Evolutionary conservation across 495 filamentous ascomycete genomes (phyloP).

Genomic region (Penicillium manginii): DNA sequence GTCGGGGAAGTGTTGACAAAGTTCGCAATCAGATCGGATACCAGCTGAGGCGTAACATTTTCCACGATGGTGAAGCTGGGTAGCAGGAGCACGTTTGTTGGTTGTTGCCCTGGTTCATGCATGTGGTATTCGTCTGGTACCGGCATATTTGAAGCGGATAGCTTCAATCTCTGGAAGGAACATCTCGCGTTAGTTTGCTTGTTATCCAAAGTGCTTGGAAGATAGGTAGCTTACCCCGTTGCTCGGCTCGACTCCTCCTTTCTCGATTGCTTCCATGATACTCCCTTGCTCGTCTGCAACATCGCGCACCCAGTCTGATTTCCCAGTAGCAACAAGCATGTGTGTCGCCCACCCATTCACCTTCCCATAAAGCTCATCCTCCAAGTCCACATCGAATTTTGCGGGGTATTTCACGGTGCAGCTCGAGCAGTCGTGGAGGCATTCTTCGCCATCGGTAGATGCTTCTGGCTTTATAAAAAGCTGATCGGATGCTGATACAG

Average conservation of each 20-base stretch:
- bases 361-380: slow-evolving; percentile 80
- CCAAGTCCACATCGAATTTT: slow-evolving; percentile 73
- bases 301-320: slow-evolving; percentile 91
- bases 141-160: slow-evolving; percentile 93
- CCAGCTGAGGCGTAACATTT: slow-evolving; percentile 77
- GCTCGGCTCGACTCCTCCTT: slow-evolving; percentile 59
- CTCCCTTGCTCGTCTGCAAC: slow-evolving; percentile 90
- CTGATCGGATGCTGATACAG: slow-evolving; percentile 36
- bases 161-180: slow-evolving; percentile 71
- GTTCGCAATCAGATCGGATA: slow-evolving; percentile 69
- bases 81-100: slow-evolving; percentile 83
- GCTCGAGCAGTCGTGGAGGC: slow-evolving; percentile 83
- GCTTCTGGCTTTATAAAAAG: slow-evolving; percentile 61
- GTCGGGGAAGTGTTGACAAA: slow-evolving; percentile 76
- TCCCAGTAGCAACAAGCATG: slow-evolving; percentile 89
- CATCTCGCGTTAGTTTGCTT: slow-evolving; percentile 13
- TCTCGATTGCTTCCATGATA: slow-evolving; percentile 89
- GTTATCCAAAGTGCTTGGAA: neutral
- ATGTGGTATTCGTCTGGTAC: slow-evolving; percentile 63
- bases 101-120: slow-evolving; percentile 61
- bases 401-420: slow-evolving; percentile 80
- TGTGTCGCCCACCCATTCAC: slow-evolving; percentile 91
- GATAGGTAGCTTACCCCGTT: slow-evolving; percentile 68
- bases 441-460: slow-evolving; percentile 84
- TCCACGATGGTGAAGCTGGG: slow-evolving; percentile 87